Conservation (phyloP, 2,329 filamentous ascomycete genomes). For the Cercospora berteroae region DNA sequence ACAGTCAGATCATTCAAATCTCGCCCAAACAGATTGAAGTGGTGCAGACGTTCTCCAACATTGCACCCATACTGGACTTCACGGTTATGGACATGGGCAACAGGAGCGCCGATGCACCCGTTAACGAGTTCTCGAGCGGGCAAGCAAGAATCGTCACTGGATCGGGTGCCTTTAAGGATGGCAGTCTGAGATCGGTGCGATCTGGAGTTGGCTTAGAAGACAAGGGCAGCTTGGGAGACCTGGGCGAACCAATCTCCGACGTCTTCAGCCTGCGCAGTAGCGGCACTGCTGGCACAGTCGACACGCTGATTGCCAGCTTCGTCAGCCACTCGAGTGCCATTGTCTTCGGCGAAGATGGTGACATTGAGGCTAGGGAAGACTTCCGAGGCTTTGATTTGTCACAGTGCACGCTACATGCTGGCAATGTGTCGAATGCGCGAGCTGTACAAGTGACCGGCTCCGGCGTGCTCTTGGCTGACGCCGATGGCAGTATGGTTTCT, state of each 20-base stretch:
- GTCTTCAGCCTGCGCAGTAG: slow-evolving; percentile 61
- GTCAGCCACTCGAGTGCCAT: slow-evolving; percentile 83
- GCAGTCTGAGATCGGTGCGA: slow-evolving; percentile 82
- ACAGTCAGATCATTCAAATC: slow-evolving; percentile 77
- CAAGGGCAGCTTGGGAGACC: slow-evolving; percentile 65
- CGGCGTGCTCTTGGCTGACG: slow-evolving; percentile 61
- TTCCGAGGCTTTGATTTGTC: slow-evolving; percentile 70
- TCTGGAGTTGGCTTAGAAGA: slow-evolving; percentile 86
- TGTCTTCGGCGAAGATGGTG: slow-evolving; percentile 67
- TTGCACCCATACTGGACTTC: slow-evolving; percentile 90
- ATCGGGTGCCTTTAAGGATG: slow-evolving; percentile 85
- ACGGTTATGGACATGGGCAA: slow-evolving; percentile 95
- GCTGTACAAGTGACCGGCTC: slow-evolving; percentile 74
- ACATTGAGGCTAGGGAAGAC: slow-evolving; percentile 80
- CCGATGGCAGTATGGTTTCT: slow-evolving; percentile 52
- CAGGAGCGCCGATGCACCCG: slow-evolving; percentile 71
- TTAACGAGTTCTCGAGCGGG: slow-evolving; percentile 89
- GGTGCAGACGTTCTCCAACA: slow-evolving; percentile 75
- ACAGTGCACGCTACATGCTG: slow-evolving; percentile 68
- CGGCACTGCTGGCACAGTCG: slow-evolving; percentile 65
- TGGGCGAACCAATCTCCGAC: slow-evolving; percentile 51
- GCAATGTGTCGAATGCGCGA: slow-evolving; percentile 59
- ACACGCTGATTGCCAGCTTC: slow-evolving; percentile 77
- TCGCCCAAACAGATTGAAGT: slow-evolving; percentile 59
- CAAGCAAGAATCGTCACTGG: slow-evolving; percentile 92